Base-by-base conservation (phyloP, 768 basidiomycete species). In the Phanerodontia chrysosporium region DNA sequence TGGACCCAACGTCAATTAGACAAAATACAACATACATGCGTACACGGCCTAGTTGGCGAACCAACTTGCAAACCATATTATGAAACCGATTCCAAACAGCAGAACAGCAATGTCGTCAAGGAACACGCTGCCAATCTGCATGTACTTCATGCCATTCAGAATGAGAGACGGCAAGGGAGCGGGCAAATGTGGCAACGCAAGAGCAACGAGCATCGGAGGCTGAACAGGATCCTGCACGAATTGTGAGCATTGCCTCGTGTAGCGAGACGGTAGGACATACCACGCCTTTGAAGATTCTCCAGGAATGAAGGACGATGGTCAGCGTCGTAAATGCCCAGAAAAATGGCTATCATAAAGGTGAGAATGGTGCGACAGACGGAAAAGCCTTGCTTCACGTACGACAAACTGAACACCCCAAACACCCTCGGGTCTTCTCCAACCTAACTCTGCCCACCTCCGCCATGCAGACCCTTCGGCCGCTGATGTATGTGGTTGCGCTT, bases 271-370 rank as follows among this genome's bases (percentile, higher is more conserved):
- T 51, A 13, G 52, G 10, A 73, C 88, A 67, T 67, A 90, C 90
- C 61, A 86, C 80, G 58, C 85, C 83, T 13, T 79, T 80, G 67
- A 89, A 85, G 71, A 92, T 82, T 55, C 85, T 83, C 63, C 85
- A 66, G 9, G 90, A 90, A 64, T 92, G 89, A 45, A 93, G 67
- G 21, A 79, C 78, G 24, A 92, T 76, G 63, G 92, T 82, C 3
- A 92, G 68, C 0, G 90, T 87, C 39, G 83, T 81, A 60, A 92
- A 92, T 8, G 82, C 86, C 88, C 88, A 91, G 69, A 92, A 89
- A 74, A 93, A 89, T 0, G 89, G 85, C 90, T 92, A 62, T 18
- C 36, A 21, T 59, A 44, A 64, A 62, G 28, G 53, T 18, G 16
- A 45, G 10, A 13, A 16, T 21, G 1, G 22, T 3, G 35, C 32